Base-by-base conservation (phyloP, 1,284 basidiomycete genomes). In the Puccinia triticina region DNA sequence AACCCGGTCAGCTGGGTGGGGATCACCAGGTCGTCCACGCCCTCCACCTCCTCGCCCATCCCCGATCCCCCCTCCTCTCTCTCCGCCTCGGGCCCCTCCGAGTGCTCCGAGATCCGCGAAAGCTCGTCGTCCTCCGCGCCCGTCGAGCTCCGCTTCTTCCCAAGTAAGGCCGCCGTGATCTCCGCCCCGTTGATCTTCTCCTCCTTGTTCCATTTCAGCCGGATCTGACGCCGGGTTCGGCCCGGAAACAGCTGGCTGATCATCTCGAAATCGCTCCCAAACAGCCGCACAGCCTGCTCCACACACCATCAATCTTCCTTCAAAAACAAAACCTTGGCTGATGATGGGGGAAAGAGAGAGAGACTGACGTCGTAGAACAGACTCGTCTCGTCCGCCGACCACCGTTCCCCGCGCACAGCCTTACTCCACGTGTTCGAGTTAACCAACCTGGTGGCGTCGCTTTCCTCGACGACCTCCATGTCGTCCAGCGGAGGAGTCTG, bases 191-290 rank as follows among this genome's bases (percentile, higher is more conserved):
- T 92, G 85, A 90, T 91, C 87, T 91, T 93, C 86, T 96, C 94
- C 87, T 96, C 94, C 0, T 91, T 89, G 85, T 93, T 94, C 89
- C 94, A 96, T 87, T 96, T 96, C 85, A 92, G 92, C 88, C 94
- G 94, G 87, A 95, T 95, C 67, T 93, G 91, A 84, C 92, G 93
- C 23, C 94, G 90, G 85, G 93, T 92, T n/a, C 94, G 91, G 23
- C 92, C 92, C 40, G 94, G 93, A 50, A 96, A 90, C 14, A 95
- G 89, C 83, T 92, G 92, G 1, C 94, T 92, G 82, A 96, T 94
- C 82, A 96, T 90, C 86, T 96, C 94, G 85, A 95, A 96, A 84
- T 96, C 95, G 86, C 94, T 93, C 50, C 94, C 94, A 86, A 94
- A 95, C 86, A 94, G 93, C 4, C 91, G 90, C 48, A 96, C 88